Conservation (phyloP, 306 rosid genomes). For the Casuarina glauca region DNA sequence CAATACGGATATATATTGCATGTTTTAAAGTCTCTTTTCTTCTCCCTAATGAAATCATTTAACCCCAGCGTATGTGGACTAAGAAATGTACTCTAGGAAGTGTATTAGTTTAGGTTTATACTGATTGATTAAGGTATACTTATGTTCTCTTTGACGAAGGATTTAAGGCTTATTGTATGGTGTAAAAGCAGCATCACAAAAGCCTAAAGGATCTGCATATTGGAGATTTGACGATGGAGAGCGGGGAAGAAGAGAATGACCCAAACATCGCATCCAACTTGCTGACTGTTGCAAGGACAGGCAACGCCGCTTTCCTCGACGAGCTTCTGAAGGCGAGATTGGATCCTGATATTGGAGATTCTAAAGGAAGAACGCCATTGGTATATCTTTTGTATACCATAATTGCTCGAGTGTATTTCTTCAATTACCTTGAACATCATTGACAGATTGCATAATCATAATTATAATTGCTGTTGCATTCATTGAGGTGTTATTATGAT, state of each 20-base stretch:
- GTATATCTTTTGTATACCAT: conserved; percentile 33
- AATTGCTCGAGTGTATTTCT: neutral
- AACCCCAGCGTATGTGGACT: too few species aligned
- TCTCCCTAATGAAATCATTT: neutral
- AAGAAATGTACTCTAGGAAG: too few species aligned
- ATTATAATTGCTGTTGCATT: neutral
- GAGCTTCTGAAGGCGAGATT: conserved; percentile 77
- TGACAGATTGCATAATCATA: conserved; percentile 10
- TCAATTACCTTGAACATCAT: neutral
- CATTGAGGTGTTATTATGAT: neutral
- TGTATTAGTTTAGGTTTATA: too few species aligned
- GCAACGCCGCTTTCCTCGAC: conserved; percentile 73
- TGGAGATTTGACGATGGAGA: conserved; percentile 43
- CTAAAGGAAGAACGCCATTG: conserved; percentile 77
- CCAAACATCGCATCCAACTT: conserved; percentile 47
- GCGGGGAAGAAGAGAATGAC: conserved; percentile 55
- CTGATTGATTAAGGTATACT: neutral
- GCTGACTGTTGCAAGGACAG: conserved; percentile 56
- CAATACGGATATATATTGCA: neutral
- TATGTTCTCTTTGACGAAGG: conserved; percentile 13
- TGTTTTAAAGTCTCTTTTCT: neutral
- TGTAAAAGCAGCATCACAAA: conserved; percentile 63
- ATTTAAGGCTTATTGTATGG: conserved; percentile 1
- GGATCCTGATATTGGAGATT: conserved; percentile 73
- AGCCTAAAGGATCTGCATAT: conserved; percentile 50